A percentile compares a stretch with the other conserved stretches of the same genome.
phyloP scores from a whole-genome alignment of 2,329 filamentous ascomycete genomes.

The Myriosclerotinia curreyana region DNA sequence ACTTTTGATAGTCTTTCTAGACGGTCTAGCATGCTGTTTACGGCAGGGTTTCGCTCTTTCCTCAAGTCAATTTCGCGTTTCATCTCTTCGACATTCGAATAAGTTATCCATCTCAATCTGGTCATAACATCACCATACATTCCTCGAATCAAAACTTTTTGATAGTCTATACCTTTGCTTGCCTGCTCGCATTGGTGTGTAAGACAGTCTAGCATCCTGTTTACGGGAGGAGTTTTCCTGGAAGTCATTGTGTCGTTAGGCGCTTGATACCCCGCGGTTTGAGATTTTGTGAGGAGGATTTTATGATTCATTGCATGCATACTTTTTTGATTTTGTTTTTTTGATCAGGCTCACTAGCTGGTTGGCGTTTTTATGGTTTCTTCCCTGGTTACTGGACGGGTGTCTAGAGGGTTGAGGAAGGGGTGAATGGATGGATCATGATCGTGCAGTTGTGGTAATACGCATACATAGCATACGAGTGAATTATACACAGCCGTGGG shows the following conservation, averaged over 20 bases:
- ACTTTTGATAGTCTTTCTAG: slow-evolving; percentile 41
- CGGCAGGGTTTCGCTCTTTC: slow-evolving; percentile 38
- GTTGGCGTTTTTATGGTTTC: slow-evolving; percentile 15
- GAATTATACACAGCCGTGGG: slow-evolving; percentile 12
- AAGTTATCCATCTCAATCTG: slow-evolving; percentile 28
- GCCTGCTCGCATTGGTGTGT: slow-evolving; percentile 13
- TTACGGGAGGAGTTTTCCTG: slow-evolving; percentile 39
- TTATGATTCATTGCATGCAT: slow-evolving; percentile 11
- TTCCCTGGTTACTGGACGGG: slow-evolving; percentile 17
- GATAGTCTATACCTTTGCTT: slow-evolving; percentile 35
- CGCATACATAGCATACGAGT: slow-evolving; percentile 18
- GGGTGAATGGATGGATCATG: slow-evolving; percentile 1
- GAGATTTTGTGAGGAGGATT: slow-evolving; percentile 7
- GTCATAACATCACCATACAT: slow-evolving; percentile 24
- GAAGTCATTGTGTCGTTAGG: slow-evolving; percentile 23
- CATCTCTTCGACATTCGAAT: slow-evolving; percentile 26
- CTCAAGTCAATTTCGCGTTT: slow-evolving; percentile 24
- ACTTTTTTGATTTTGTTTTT: background rate
- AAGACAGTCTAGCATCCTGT: slow-evolving; percentile 41
- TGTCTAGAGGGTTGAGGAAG: slow-evolving; percentile 17
- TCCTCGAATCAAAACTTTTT: slow-evolving; percentile 36
- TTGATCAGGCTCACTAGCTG: slow-evolving; percentile 4
- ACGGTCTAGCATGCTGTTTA: slow-evolving; percentile 42
- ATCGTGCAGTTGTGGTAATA: slow-evolving; percentile 12
- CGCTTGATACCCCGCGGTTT: slow-evolving; percentile 10